Conservation (phyloP, 768 basidiomycete species). For the Collybia sordida region DNA sequence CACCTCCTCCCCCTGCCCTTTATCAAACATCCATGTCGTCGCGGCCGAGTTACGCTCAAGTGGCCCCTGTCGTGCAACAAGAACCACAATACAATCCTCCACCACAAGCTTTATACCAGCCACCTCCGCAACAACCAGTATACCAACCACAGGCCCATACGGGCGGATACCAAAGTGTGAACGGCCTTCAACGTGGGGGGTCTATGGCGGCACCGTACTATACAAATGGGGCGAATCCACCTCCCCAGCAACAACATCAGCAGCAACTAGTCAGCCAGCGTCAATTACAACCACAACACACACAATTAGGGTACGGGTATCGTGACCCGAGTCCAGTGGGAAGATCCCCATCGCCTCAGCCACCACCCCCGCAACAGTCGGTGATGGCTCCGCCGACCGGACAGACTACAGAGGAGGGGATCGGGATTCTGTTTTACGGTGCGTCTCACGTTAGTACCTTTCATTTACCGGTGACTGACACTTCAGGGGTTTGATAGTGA, state of each 20-base stretch:
- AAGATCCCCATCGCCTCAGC: constrained; percentile 54
- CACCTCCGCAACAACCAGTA: constrained; percentile 20
- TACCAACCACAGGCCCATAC: constrained; percentile 21
- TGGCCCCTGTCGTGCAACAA: constrained; percentile 16
- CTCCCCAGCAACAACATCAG: constrained; percentile 21
- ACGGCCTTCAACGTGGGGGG: constrained; percentile 25
- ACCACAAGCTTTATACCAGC: constrained; percentile 16
- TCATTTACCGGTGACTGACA: background rate
- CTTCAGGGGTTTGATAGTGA: constrained; percentile 48
- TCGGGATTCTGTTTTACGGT: constrained; percentile 88
- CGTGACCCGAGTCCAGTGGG: constrained; percentile 43
- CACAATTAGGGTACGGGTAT: constrained; percentile 32
- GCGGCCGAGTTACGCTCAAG: constrained; percentile 32
- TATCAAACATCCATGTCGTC: constrained; percentile 35
- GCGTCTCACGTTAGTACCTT: constrained; percentile 25
- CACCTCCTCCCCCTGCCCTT: constrained; percentile 32
- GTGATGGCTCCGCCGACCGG: constrained; percentile 54
- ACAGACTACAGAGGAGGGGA: constrained; percentile 80
- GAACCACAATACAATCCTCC: constrained; percentile 13
- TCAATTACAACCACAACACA: constrained; percentile 33
- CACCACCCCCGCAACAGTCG: constrained; percentile 27
- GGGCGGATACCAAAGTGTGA: constrained; percentile 17
- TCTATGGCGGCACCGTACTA: constrained; percentile 14
- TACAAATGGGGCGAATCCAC: constrained; percentile 13
- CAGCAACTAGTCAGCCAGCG: constrained; percentile 16